A percentile compares a stretch with the other conserved stretches of the same genome.
Evolutionary conservation across 208 protist species (phyloP).

Genomic region (Trypanosoma cruzi): DNA sequence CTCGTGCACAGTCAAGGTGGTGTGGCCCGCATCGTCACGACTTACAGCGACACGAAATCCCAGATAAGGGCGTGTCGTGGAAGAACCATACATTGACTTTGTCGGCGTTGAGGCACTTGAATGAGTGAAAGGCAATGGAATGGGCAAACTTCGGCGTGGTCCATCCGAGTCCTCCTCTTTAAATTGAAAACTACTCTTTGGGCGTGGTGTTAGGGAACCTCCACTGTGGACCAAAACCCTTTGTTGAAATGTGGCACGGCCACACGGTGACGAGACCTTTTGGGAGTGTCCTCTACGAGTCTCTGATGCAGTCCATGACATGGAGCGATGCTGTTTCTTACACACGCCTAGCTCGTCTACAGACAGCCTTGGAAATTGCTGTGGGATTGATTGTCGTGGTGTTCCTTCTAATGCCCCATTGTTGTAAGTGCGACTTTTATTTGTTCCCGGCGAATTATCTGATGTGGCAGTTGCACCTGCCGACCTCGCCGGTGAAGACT

Average conservation of each 20-base stretch:
- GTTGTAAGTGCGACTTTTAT: neutral
- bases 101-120: neutral
- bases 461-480: neutral
- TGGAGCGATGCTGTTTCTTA: neutral
- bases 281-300: neutral
- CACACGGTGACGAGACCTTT: neutral
- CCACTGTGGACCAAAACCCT: neutral
- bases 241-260: neutral
- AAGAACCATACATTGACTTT: slow-evolving; percentile 5
- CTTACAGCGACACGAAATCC: slow-evolving; percentile 73
- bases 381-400: neutral
- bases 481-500: neutral
- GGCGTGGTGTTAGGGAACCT: neutral
- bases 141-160: neutral
- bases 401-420: neutral
- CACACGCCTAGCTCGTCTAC: neutral
- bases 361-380: neutral
- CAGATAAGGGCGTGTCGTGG: slow-evolving; percentile 52
- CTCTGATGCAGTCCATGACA: slow-evolving; percentile 3
- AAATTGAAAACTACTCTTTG: neutral
- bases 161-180: neutral
- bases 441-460: neutral
- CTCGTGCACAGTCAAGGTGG: slow-evolving; percentile 55
- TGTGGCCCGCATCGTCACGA: slow-evolving; percentile 16
- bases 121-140: neutral